Conservation (phyloP, 768 basidiomycete species). For the Podaxis sp. region DNA sequence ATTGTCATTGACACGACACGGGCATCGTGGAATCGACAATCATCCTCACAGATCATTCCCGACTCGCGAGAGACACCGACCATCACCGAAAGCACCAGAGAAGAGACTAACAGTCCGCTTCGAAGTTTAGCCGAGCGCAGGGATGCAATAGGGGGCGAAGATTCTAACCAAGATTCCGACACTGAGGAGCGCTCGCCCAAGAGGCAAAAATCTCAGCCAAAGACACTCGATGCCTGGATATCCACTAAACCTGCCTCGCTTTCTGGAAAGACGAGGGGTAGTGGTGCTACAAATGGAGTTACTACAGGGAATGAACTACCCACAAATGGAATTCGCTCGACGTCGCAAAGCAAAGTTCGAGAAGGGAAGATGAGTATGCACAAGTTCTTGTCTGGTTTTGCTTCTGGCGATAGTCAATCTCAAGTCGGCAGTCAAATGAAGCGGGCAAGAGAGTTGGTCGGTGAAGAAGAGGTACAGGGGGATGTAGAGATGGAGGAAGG, state of each 20-base stretch:
- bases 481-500: constrained; percentile 17
- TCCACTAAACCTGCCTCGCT: background rate
- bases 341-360: background rate
- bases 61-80: background rate
- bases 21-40: constrained; percentile 26
- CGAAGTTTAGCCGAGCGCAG: background rate
- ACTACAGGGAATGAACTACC: background rate
- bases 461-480: constrained; percentile 20
- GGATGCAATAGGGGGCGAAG: background rate
- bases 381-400: constrained; percentile 11
- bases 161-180: background rate
- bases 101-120: background rate
- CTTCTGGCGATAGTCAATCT: constrained; percentile 2
- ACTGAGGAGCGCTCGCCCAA: constrained; percentile 33
- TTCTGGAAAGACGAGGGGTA: background rate
- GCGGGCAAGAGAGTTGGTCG: background rate
- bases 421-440: background rate
- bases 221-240: background rate
- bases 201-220: constrained; percentile 28
- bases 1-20: constrained; percentile 24
- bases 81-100: background rate
- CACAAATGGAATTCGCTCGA: background rate
- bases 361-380: constrained; percentile 13
- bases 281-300: background rate
- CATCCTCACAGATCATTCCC: constrained; percentile 22